Evolutionary conservation across 192 early-diverging fungal species (phyloP), one percentile per base, ranked within the genome.

Genomic region (Rhizoclosmatium sp.): DNA sequence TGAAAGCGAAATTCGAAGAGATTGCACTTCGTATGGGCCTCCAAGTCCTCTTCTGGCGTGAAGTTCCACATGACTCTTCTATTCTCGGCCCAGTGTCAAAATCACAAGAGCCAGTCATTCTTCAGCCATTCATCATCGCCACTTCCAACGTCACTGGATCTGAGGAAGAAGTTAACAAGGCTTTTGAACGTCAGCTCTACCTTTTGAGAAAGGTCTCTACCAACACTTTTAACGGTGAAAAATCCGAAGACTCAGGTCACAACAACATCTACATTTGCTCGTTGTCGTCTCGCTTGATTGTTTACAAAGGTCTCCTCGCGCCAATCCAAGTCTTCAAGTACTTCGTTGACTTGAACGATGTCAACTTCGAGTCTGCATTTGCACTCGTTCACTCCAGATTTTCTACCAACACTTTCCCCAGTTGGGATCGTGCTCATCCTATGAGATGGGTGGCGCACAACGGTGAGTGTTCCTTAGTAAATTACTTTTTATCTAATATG

Each of bases 201-300:
- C 67, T 97, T 12, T 85, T 99, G 79, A 90, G 96, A 68, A 99
- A 99, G 84, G 92, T 94, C 61, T 87, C 95, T 7, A 95, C 94
- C 47, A 95, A 95, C 82, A 90, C 92, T 47, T 76, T 76, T 61
- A 76, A 76, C 60, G 73, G 73, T 19, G n/a, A 14, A 4, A 47
- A 54, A 7, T 16, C 61, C 0, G 75, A 76, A 16, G 39, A 56
- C 9, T 40, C 9, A 12, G 85, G 93, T 64, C 90, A 91, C 69
- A 96, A 94, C 83, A 96, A 95, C 95, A 97, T 97, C 84, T 99
- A 99, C 81, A 92, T 97, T 46, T 99, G 98, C 87, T 98, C 98
- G 23, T 89, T 99, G 42, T 95, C 94, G 3, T 94, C 91, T 83
- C 91, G 93, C 81, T 95, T 93, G 83, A 97, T 99, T 76, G 91